Evolutionary conservation across 2,329 filamentous ascomycete genomes (phyloP).

Genomic region (Ceratocystis colombiana): DNA sequence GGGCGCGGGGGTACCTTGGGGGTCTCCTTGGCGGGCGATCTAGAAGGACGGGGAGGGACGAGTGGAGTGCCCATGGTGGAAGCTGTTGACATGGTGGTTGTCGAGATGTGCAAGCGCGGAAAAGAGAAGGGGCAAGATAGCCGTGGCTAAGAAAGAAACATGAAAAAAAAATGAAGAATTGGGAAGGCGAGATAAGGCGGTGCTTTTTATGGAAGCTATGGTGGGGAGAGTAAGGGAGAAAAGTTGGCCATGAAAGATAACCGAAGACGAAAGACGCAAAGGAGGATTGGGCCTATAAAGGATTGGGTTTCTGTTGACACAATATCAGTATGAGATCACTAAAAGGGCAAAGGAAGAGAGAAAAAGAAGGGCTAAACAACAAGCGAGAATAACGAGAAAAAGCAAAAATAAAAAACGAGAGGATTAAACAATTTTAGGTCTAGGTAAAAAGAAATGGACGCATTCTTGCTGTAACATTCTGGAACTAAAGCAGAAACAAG

Average conservation of each 20-base stretch:
- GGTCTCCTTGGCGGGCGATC: constrained; percentile 31
- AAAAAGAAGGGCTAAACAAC: not conserved
- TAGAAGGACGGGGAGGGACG: constrained; percentile 48
- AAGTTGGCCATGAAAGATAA: constrained; percentile 9
- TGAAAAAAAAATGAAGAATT: constrained; percentile 21
- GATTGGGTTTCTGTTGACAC: not conserved
- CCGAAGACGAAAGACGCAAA: constrained; percentile 3
- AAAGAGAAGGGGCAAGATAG: constrained; percentile 26
- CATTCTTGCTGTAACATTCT: not conserved
- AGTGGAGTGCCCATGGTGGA: constrained; percentile 43
- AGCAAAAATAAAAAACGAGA: not conserved
- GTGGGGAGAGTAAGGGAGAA: constrained; percentile 11
- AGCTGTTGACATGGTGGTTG: constrained; percentile 38
- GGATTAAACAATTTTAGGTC: not conserved
- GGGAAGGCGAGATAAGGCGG: constrained; percentile 20
- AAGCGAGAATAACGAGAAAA: constrained; percentile 1
- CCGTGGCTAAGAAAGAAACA: constrained; percentile 5
- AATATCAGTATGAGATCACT: constrained; percentile 11
- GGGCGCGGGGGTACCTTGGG: constrained; percentile 76
- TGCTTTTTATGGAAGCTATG: not conserved
- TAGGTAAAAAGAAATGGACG: not conserved
- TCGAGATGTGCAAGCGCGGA: constrained; percentile 25
- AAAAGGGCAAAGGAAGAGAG: not conserved
- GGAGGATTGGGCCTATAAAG: not conserved
- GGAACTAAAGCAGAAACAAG: not conserved